Conservation (phyloP, 2,329 filamentous ascomycete species). For the Alternaria longipes region DNA sequence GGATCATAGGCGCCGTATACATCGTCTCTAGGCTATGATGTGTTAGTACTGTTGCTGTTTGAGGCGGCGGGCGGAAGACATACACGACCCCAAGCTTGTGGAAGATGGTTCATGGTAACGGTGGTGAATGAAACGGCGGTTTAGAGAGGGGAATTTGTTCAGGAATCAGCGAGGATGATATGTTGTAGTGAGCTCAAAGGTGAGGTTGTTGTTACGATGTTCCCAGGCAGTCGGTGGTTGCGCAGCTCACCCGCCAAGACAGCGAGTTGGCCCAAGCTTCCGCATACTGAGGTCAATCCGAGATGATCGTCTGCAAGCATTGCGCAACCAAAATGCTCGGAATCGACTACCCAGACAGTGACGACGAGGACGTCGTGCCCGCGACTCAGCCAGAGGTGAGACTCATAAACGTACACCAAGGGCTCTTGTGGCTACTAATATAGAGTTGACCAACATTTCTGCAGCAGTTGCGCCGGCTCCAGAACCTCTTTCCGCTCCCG, state of each 20-base stretch:
- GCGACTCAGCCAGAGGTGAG: conserved; percentile 52
- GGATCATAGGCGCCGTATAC: conserved; percentile 93
- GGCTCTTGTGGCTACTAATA: conserved; percentile 60
- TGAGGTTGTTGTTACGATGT: conserved; percentile 32
- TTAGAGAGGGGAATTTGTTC: background rate
- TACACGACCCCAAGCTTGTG: conserved; percentile 73
- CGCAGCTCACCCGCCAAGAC: conserved; percentile 28
- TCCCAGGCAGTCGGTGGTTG: conserved; percentile 44
- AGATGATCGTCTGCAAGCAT: conserved; percentile 11
- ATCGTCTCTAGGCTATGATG: conserved; percentile 86
- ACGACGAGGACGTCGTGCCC: conserved; percentile 55
- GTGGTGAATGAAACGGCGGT: conserved; percentile 3
- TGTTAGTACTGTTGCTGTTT: conserved; percentile 32
- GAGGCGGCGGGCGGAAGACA: conserved; percentile 37
- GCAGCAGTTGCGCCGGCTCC: conserved; percentile 25
- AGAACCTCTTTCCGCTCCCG: conserved; percentile 16
- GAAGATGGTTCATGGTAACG: conserved; percentile 69
- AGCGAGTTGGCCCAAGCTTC: conserved; percentile 43
- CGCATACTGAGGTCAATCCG: conserved; percentile 14
- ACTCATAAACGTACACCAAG: conserved; percentile 33
- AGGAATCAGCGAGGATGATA: conserved; percentile 6
- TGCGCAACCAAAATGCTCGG: conserved; percentile 50
- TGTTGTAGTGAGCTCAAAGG: conserved; percentile 26
- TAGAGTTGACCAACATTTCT: conserved; percentile 40
- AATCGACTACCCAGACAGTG: conserved; percentile 56